Base-by-base conservation (phyloP, 2,329 filamentous ascomycete genomes). In the Aspergillus arachidicola region DNA sequence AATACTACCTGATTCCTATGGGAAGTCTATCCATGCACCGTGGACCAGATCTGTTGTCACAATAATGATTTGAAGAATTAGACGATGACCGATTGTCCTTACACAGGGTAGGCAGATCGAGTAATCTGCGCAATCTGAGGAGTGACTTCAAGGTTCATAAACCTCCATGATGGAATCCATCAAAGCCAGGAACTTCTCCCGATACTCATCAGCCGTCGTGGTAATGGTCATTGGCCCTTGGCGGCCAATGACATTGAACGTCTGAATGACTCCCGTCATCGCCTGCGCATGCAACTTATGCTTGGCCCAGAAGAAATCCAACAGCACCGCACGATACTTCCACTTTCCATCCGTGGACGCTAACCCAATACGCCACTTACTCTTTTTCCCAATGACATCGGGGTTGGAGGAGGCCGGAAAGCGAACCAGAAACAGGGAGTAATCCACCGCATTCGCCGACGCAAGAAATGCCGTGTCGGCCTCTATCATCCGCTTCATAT, bases 291-390 rank as follows among this genome's bases (percentile, higher is more conserved):
- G 88, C 0, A 88, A 69, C 68, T 89, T 89, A 75, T 92, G 89
- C 76, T 90, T 91, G 0, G 89, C 86, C 90, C 90, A 93, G 80
- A 93, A 92, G 77, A 93, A 93, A 75, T 93, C 91, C 38, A 93
- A 80, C 16, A 93, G 77, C 0, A 89, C 84, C 4, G 85, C 88
- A 3, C 90, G 84, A 70, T 91, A 93, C 14, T 88, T 79, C 81
- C 88, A 90, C 68, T 86, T 86, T 0, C 86, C 86, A 69, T 91
- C 87, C 0, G 83, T 79, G 11, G 88, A 90, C 0, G 76, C 68
- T 0, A 92, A 71, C 0, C 90, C 90, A 0, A 80, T 84, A 12
- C 89, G 81, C 90, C 90, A 93, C 6, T 78, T 78, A 48, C 67
- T 71, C 57, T 63, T 64, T 43, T 66, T 65, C n/a, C 73, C 72